phyloP scores from a whole-genome alignment of 805 yeast species.

The Teunomyces tritomae region DNA sequence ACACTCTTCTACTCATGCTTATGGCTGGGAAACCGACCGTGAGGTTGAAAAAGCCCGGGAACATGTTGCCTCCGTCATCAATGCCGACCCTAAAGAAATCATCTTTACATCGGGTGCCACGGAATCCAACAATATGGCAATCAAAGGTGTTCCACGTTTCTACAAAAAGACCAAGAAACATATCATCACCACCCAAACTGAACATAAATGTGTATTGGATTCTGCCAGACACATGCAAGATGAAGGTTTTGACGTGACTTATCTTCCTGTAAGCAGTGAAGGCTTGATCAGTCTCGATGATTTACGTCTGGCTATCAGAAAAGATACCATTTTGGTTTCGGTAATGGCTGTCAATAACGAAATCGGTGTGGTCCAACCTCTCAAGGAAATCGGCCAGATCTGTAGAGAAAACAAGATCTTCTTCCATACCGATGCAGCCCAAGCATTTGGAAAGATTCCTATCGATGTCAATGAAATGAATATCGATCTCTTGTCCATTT shows the following conservation, averaged over 20 bases:
- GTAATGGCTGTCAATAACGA: conserved; percentile 98
- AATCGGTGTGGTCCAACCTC: conserved; percentile 95
- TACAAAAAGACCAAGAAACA: conserved; percentile 88
- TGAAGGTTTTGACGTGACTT: conserved; percentile 95
- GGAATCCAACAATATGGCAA: conserved; percentile 90
- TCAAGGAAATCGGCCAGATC: conserved; percentile 86
- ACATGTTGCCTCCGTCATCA: conserved; percentile 77
- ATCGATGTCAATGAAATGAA: conserved; percentile 91
- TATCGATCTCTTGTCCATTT: conserved; percentile 88
- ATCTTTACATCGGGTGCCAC: conserved; percentile 98
- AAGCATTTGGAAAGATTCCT: conserved; percentile 92
- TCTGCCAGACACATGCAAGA: conserved; percentile 93
- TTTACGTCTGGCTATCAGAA: conserved; percentile 78
- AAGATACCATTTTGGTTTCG: conserved; percentile 87
- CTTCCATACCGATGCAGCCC: conserved; percentile 98
- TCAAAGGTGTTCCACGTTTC: conserved; percentile 95
- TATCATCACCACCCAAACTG: conserved; percentile 94
- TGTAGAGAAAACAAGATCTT: conserved; percentile 87
- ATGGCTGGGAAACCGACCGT: conserved; percentile 98
- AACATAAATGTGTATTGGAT: conserved; percentile 98
- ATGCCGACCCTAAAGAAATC: conserved; percentile 95
- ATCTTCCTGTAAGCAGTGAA: conserved; percentile 75
- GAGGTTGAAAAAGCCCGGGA: conserved; percentile 86
- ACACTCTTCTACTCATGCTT: conserved; percentile 93
- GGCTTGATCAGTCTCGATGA: conserved; percentile 80